Percentiles rank a stretch among this genome's conserved stretches.
Evolutionary conservation across 2,329 filamentous ascomycete species (phyloP).

Genomic region (Ambrosiella xylebori): DNA sequence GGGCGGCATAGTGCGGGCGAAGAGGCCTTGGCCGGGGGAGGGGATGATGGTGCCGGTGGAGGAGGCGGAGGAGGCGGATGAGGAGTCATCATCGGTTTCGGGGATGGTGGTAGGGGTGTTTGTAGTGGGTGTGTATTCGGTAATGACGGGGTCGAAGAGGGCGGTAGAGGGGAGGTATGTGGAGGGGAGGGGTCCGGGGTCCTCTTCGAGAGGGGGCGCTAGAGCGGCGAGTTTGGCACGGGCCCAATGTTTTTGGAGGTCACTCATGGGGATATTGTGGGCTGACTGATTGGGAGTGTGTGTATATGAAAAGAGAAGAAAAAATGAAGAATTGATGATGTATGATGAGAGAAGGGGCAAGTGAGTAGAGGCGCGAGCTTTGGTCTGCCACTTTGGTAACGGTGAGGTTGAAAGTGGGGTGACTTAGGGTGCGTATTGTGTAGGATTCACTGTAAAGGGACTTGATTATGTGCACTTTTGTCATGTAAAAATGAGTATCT

Average conservation of each 20-base stretch:
- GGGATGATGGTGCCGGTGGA: conserved; percentile 86
- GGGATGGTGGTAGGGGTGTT: not conserved
- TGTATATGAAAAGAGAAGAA: not conserved
- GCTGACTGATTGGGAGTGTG: too few relatives aligned
- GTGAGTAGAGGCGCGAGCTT: not conserved
- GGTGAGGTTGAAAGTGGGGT: conserved; percentile 13
- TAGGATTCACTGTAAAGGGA: not conserved
- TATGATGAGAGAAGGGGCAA: not conserved
- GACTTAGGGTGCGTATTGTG: not conserved
- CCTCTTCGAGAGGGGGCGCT: conserved; percentile 16
- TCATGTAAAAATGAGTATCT: too few relatives aligned
- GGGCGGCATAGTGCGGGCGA: conserved; percentile 49
- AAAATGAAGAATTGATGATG: not conserved
- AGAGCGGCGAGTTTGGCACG: conserved; percentile 53
- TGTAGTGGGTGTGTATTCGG: not conserved
- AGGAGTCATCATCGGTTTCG: conserved; percentile 42
- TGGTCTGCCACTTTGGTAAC: not conserved
- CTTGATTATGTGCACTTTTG: too few relatives aligned
- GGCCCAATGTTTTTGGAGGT: conserved; percentile 62
- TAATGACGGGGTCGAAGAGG: not conserved
- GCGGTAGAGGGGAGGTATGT: not conserved
- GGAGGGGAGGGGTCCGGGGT: conserved; percentile 1
- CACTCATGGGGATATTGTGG: conserved; percentile 42
- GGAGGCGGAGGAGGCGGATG: conserved; percentile 49
- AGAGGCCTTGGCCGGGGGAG: conserved; percentile 53